phyloP scores from a whole-genome alignment of 2,329 filamentous ascomycete species.

The Dothideomycetidae sp. region DNA sequence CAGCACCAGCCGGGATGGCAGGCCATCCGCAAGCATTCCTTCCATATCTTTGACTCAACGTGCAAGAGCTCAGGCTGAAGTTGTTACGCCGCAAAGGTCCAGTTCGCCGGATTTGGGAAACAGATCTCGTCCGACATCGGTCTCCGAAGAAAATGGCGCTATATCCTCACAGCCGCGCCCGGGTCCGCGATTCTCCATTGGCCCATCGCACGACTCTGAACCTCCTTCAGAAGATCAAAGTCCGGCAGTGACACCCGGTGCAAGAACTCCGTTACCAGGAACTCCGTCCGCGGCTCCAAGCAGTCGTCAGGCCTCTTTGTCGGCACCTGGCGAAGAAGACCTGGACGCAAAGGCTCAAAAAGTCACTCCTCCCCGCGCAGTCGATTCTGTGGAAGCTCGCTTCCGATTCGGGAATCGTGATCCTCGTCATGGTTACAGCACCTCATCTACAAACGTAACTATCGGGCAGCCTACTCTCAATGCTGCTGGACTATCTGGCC shows the following conservation, averaged over 20 bases:
- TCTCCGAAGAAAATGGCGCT: conserved; percentile 29
- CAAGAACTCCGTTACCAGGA: conserved; percentile 40
- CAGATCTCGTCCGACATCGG: conserved; percentile 27
- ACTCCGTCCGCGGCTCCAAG: background rate
- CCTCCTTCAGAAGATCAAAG: conserved; percentile 43
- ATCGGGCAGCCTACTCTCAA: conserved; percentile 10
- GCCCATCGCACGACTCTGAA: conserved; percentile 40
- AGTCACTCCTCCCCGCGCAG: conserved; percentile 50
- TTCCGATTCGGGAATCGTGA: conserved; percentile 75
- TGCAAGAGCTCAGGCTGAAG: conserved; percentile 30
- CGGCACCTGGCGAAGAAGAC: conserved; percentile 68
- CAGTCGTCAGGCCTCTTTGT: conserved; percentile 54
- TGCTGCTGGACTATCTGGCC: conserved; percentile 4
- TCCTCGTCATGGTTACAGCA: conserved; percentile 38
- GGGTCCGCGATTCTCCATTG: conserved; percentile 41
- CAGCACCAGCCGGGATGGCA: conserved; percentile 49
- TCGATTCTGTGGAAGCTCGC: conserved; percentile 57
- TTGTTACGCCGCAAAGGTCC: conserved; percentile 50
- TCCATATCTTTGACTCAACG: conserved; percentile 10
- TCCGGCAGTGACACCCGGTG: conserved; percentile 45
- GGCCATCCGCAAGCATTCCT: conserved; percentile 17
- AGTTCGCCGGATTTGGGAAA: conserved; percentile 27
- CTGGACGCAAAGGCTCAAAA: conserved; percentile 76
- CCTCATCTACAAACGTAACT: conserved; percentile 28
- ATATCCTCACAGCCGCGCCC: conserved; percentile 34